Conservation (phyloP, 2,329 filamentous ascomycete genomes). For the Fusarium sp. region DNA sequence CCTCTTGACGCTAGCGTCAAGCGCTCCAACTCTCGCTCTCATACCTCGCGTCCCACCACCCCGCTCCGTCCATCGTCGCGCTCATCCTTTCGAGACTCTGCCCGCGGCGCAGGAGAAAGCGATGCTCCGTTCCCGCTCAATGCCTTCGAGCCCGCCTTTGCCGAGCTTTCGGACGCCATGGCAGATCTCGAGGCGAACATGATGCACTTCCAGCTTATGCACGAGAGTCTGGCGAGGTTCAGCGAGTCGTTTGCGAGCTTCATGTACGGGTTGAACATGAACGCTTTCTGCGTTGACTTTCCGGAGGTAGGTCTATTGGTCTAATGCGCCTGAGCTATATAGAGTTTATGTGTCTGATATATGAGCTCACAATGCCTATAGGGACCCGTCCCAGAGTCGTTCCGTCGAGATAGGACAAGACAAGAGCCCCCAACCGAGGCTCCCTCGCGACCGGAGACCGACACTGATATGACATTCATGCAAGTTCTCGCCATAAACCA, state of each 20-base stretch:
- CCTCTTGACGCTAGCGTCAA: conserved; percentile 43
- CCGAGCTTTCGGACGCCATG: conserved; percentile 91
- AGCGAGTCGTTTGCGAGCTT: conserved; percentile 96
- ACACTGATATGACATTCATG: conserved; percentile 86
- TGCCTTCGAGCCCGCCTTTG: conserved; percentile 85
- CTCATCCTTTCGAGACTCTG: conserved; percentile 83
- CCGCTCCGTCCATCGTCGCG: conserved; percentile 90
- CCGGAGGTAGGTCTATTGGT: conserved; percentile 70
- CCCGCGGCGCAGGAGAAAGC: conserved; percentile 60
- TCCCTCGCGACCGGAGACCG: conserved; percentile 49
- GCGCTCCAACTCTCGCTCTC: conserved; percentile 67
- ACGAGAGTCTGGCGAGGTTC: conserved; percentile 91
- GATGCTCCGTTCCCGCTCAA: conserved; percentile 75
- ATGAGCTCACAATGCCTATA: conserved; percentile 47
- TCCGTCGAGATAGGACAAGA: conserved; percentile 69
- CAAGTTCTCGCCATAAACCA: conserved; percentile 52
- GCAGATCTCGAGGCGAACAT: conserved; percentile 96
- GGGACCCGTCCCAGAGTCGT: conserved; percentile 86
- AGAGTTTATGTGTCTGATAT: neutral
- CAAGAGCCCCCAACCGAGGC: conserved; percentile 54
- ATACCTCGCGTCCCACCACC: conserved; percentile 82
- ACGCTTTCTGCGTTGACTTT: conserved; percentile 98
- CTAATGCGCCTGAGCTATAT: neutral
- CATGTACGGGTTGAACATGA: conserved; percentile 97
- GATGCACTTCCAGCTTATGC: conserved; percentile 96